Conservation (phyloP, 2,329 filamentous ascomycete genomes). For the Xylaria sp. region DNA sequence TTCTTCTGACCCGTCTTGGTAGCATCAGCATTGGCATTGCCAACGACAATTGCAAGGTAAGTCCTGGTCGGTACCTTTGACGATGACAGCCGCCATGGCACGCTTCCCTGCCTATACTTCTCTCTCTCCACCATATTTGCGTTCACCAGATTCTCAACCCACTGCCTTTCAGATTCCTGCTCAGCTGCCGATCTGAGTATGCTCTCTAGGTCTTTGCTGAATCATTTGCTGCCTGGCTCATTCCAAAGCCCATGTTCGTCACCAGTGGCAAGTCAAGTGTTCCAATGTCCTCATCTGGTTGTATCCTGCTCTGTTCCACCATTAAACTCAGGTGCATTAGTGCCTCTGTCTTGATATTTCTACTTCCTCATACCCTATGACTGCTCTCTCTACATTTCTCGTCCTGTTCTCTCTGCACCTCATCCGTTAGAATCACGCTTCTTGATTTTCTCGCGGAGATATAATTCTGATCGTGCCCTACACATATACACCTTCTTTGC, state of each 20-base stretch:
- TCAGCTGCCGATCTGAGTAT: not conserved
- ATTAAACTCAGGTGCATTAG: not conserved
- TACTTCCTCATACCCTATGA: not conserved
- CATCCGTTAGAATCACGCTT: not conserved
- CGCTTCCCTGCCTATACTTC: no score
- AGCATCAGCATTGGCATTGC: conserved; percentile 53
- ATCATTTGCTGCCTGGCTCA: not conserved
- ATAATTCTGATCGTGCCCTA: not conserved
- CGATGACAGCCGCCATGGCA: not conserved
- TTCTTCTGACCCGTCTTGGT: conserved; percentile 57
- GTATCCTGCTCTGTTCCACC: not conserved
- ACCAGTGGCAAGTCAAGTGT: conserved; percentile 1
- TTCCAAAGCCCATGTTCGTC: not conserved
- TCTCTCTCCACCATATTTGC: not conserved
- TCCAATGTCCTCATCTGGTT: not conserved
- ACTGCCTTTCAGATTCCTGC: not conserved
- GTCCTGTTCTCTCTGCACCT: not conserved
- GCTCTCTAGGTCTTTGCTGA: not conserved
- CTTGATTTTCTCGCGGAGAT: not conserved
- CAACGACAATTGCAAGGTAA: conserved; percentile 38
- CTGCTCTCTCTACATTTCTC: not conserved
- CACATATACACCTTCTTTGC: not conserved
- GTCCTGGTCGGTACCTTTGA: not conserved
- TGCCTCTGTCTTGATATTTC: not conserved
- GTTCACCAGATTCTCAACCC: not conserved